Conservation (phyloP, 2,329 filamentous ascomycete species). For the Trichophyton benhamiae region DNA sequence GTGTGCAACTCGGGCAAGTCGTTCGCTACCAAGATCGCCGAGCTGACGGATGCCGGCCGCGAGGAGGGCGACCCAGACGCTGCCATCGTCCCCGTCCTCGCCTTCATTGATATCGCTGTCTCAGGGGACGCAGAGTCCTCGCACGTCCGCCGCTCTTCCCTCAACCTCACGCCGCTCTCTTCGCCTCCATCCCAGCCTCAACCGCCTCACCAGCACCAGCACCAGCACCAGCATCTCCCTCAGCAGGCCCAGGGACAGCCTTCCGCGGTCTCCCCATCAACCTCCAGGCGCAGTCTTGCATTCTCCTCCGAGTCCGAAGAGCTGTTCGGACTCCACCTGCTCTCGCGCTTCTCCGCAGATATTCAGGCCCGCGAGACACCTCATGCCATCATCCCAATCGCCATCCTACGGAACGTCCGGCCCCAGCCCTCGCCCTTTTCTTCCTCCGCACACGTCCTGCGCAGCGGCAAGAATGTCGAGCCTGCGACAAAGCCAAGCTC, state of each 20-base stretch:
- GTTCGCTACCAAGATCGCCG: constrained; percentile 41
- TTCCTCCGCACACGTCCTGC: constrained; percentile 11
- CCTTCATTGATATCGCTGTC: constrained; percentile 42
- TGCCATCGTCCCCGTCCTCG: constrained; percentile 43
- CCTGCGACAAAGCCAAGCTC: background rate
- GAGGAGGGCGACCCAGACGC: constrained; percentile 13
- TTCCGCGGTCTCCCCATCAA: constrained; percentile 22
- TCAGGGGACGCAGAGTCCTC: constrained; percentile 25
- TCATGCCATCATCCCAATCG: constrained; percentile 40
- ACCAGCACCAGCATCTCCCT: constrained; percentile 1
- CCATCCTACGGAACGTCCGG: constrained; percentile 29
- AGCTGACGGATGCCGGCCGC: constrained; percentile 37
- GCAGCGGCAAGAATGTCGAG: background rate
- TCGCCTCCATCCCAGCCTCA: constrained; percentile 17
- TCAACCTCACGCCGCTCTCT: constrained; percentile 19
- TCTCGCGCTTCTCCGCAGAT: constrained; percentile 39
- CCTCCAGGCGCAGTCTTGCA: constrained; percentile 28
- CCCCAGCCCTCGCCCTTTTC: constrained; percentile 16
- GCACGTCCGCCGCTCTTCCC: background rate
- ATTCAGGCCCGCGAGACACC: constrained; percentile 39
- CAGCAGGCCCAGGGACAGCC: constrained; percentile 2
- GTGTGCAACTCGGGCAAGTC: constrained; percentile 42
- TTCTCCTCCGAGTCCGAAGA: constrained; percentile 35
- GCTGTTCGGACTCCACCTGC: constrained; percentile 37
- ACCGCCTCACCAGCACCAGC: constrained; percentile 4